Evolutionary conservation across 1,284 basidiomycete genomes (phyloP).

Genomic region (Austroboletus novae-zelandiae): DNA sequence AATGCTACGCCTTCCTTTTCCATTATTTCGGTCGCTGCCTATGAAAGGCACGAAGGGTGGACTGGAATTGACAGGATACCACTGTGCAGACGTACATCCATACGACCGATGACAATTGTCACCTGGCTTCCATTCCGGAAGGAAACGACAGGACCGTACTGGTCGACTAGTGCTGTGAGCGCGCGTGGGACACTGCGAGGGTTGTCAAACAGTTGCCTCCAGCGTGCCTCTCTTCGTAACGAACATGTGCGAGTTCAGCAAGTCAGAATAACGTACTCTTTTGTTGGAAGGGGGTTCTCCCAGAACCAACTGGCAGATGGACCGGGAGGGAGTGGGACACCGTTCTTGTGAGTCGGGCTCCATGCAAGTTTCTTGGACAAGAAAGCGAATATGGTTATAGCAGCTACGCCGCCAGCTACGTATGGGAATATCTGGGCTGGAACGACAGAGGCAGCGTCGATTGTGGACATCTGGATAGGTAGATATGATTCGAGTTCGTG

Average conservation of each 20-base stretch:
- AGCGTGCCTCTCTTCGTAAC: neutral
- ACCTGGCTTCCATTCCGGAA: too few relatives aligned
- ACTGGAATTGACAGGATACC: too few relatives aligned
- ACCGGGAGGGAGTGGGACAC: too few relatives aligned
- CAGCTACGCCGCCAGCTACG: neutral
- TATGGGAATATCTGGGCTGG: too few relatives aligned
- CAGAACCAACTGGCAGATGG: conserved; percentile 12
- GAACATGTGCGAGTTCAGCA: neutral
- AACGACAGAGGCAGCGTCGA: too few relatives aligned
- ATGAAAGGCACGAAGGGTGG: neutral
- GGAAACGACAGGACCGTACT: too few relatives aligned
- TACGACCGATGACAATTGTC: conserved; percentile 29
- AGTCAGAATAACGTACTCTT: conserved; percentile 3
- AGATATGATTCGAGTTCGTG: too few relatives aligned
- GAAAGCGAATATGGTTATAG: too few relatives aligned
- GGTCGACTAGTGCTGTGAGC: conserved; percentile 19
- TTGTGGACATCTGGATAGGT: too few relatives aligned
- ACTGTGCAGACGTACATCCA: too few relatives aligned
- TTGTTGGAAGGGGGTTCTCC: conserved; percentile 5
- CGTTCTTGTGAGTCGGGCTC: too few relatives aligned
- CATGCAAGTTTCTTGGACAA: too few relatives aligned
- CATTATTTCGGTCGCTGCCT: conserved; percentile 24
- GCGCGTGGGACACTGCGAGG: neutral
- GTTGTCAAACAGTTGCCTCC: neutral
- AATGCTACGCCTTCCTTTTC: conserved; percentile 26